Conservation (phyloP, 768 basidiomycete genomes). For the Suillus clintonianus region DNA sequence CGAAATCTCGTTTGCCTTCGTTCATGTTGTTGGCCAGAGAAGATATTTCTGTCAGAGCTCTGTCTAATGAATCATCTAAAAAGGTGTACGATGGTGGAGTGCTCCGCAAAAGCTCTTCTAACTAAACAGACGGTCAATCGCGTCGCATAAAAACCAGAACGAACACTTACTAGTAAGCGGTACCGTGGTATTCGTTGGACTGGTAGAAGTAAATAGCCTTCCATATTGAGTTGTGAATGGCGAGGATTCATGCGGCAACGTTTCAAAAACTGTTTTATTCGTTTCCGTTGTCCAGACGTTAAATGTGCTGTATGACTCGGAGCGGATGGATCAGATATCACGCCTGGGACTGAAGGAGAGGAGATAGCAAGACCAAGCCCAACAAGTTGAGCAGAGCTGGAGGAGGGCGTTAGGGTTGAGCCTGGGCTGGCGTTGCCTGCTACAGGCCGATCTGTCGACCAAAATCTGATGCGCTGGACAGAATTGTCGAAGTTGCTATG, state of each 20-base stretch:
- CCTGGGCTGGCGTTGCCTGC: conserved; percentile 40
- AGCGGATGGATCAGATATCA: conserved; percentile 41
- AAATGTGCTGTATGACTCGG: conserved; percentile 54
- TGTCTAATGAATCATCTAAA: conserved; percentile 81
- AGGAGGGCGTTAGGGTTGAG: conserved; percentile 48
- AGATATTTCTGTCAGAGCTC: conserved; percentile 85
- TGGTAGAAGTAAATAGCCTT: conserved; percentile 91
- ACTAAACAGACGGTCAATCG: conserved; percentile 31
- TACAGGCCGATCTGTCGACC: conserved; percentile 64
- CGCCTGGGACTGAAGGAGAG: conserved; percentile 46
- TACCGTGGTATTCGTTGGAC: conserved; percentile 98
- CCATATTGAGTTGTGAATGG: conserved; percentile 92
- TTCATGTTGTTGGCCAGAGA: conserved; percentile 94
- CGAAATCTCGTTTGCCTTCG: conserved; percentile 94
- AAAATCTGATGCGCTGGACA: conserved; percentile 82
- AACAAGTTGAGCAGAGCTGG: conserved; percentile 62
- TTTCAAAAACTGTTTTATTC: conserved; percentile 88
- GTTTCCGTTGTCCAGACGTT: conserved; percentile 80
- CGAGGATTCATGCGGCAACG: conserved; percentile 86
- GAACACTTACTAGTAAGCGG: conserved; percentile 75
- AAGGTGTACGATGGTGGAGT: conserved; percentile 81
- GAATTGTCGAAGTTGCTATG: conserved; percentile 92
- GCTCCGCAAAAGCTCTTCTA: conserved; percentile 83
- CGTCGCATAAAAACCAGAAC: conserved; percentile 4
- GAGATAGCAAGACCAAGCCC: conserved; percentile 62